Evolutionary conservation across 495 filamentous ascomycete genomes (phyloP).

Genomic region (Penicillium salamii): DNA sequence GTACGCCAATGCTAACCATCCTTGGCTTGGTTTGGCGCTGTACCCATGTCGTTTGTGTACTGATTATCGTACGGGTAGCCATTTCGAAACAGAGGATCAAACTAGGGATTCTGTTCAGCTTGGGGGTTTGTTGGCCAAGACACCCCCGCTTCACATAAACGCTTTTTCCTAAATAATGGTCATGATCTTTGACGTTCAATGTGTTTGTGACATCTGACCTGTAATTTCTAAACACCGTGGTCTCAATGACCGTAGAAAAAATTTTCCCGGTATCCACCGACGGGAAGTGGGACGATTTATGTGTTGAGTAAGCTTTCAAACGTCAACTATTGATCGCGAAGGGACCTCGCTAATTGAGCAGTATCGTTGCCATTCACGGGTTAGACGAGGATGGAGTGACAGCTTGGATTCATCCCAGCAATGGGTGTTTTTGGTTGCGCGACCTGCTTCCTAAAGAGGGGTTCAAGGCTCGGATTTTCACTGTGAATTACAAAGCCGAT

Average conservation of each 20-base stretch:
- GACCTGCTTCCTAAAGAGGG: conserved; percentile 12
- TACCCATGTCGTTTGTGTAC: background rate
- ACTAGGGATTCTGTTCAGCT: background rate
- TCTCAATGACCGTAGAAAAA: background rate
- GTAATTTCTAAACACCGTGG: background rate
- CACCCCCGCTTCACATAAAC: background rate
- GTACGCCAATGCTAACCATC: background rate
- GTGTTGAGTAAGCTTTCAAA: background rate
- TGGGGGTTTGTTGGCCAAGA: background rate
- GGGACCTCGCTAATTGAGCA: background rate
- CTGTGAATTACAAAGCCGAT: conserved; percentile 12
- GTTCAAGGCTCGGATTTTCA: conserved; percentile 12
- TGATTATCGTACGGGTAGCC: background rate
- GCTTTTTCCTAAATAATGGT: background rate
- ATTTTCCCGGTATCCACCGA: background rate
- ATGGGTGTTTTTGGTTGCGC: conserved; percentile 11
- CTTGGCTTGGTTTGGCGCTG: background rate
- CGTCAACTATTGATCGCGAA: background rate
- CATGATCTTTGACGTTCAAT: background rate
- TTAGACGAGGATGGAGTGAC: background rate
- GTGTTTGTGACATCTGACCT: background rate
- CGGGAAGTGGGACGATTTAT: background rate
- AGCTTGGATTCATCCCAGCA: conserved; percentile 8
- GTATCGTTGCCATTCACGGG: conserved; percentile 1
- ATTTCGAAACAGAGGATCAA: background rate